These are phyloP conservation scores for Scleroderma bovista DNA, from an alignment of 768 basidiomycete species.

Conservation along the genomic window DNA sequence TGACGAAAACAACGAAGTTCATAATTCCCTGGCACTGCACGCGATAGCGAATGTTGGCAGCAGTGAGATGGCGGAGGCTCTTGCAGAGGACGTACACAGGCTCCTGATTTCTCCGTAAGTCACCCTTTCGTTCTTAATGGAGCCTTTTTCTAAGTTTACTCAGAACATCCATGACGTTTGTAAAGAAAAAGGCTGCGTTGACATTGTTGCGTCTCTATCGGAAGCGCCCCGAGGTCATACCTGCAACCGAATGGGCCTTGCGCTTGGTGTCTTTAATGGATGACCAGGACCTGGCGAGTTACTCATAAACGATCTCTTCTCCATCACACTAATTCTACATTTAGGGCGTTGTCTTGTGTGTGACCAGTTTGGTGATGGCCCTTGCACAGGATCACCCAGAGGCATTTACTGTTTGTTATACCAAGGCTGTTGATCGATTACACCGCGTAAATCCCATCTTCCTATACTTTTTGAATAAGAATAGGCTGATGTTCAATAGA, in stretches of 20 bases:
- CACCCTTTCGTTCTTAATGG: background rate
- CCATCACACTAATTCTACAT: constrained; percentile 1
- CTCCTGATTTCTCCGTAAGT: constrained; percentile 89
- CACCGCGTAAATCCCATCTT: constrained; percentile 50
- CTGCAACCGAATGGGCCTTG: constrained; percentile 91
- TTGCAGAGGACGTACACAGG: constrained; percentile 91
- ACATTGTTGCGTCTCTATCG: constrained; percentile 90
- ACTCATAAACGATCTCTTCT: background rate
- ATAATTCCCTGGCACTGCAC: constrained; percentile 94
- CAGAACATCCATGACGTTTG: constrained; percentile 91
- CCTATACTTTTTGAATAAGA: background rate
- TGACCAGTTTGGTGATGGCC: constrained; percentile 89
- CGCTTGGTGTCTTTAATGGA: constrained; percentile 96
- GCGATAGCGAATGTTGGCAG: constrained; percentile 98
- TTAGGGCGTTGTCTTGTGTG: constrained; percentile 92
- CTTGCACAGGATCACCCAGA: constrained; percentile 92
- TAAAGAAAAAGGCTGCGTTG: constrained; percentile 97
- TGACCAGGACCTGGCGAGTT: constrained; percentile 71
- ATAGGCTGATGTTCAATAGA: constrained; percentile 36
- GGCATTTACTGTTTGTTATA: constrained; percentile 87
- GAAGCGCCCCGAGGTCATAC: constrained; percentile 92
- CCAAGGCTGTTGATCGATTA: constrained; percentile 88
- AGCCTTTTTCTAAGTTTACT: constrained; percentile 11
- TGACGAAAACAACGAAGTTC: constrained; percentile 89
- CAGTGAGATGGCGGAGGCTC: constrained; percentile 96